A percentile compares a stretch with the other conserved stretches of the same genome.
Evolutionary conservation across 1,284 basidiomycete genomes (phyloP).

Genomic region (Cutaneotrichosporon cutaneum): DNA sequence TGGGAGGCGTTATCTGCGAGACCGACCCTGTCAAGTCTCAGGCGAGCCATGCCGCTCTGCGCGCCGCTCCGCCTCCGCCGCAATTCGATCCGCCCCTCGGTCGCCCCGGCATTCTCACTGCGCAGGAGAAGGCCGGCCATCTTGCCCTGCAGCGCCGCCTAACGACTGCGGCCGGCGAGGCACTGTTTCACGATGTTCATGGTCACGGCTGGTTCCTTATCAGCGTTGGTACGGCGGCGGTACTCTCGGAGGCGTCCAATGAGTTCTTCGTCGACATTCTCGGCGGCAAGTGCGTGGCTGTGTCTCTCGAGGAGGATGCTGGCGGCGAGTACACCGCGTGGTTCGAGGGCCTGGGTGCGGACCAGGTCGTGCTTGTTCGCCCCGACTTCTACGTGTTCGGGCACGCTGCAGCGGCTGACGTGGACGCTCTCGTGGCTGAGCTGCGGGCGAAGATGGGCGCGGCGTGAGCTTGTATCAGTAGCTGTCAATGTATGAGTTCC

Average conservation of each 20-base stretch:
- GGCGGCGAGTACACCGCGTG: slow-evolving; percentile 14
- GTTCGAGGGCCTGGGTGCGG: slow-evolving; percentile 3
- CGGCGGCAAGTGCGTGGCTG: slow-evolving; percentile 4
- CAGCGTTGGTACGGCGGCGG: slow-evolving; percentile 3
- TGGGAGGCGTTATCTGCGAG: slow-evolving; percentile 28
- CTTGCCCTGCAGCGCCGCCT: slow-evolving; percentile 10
- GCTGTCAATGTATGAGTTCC: too few species aligned
- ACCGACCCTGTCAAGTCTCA: slow-evolving; percentile 23
- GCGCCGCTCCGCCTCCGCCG: slow-evolving; percentile 8
- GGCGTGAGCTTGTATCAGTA: background rate
- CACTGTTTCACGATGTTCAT: slow-evolving; percentile 14
- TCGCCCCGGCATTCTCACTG: slow-evolving; percentile 17
- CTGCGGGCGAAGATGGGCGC: slow-evolving; percentile 7
- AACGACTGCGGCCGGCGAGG: background rate
- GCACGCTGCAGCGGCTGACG: slow-evolving; percentile 2
- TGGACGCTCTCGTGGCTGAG: slow-evolving; percentile 8
- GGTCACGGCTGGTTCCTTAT: slow-evolving; percentile 22
- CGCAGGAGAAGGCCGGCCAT: slow-evolving; percentile 15
- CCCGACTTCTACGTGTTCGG: slow-evolving; percentile 25
- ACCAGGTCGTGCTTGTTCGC: slow-evolving; percentile 13
- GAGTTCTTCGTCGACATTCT: slow-evolving; percentile 7
- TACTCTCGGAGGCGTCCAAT: background rate
- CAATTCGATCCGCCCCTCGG: slow-evolving; percentile 17
- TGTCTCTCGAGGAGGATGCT: slow-evolving; percentile 11
- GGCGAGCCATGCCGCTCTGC: slow-evolving; percentile 11